phyloP scores from a whole-genome alignment of 1,284 basidiomycete species.

The Heliocybe sulcata region DNA sequence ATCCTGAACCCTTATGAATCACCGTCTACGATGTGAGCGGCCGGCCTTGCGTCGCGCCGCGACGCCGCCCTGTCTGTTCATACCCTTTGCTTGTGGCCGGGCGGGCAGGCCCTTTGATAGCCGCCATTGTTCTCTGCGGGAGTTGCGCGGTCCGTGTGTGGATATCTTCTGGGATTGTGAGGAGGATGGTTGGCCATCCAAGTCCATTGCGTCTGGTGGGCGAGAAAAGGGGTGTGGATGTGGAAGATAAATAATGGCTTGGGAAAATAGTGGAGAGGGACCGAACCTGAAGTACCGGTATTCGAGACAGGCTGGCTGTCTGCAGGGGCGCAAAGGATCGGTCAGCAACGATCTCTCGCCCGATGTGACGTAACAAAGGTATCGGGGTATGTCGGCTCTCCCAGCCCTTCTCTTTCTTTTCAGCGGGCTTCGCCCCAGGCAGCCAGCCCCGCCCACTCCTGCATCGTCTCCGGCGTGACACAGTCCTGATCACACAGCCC shows the following conservation, averaged over 20 bases:
- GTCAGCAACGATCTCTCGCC: constrained; percentile 4
- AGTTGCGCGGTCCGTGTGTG: constrained; percentile 66
- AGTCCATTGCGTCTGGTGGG: constrained; percentile 44
- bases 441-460: neutral
- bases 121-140: constrained; percentile 70
- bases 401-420: no score
- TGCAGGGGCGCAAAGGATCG: neutral
- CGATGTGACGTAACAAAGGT: no score
- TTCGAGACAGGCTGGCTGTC: constrained; percentile 2
- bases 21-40: constrained; percentile 63
- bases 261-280: neutral
- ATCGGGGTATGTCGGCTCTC: no score
- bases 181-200: constrained; percentile 30
- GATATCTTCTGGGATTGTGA: constrained; percentile 38
- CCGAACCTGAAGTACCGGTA: neutral
- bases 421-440: neutral
- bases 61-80: constrained; percentile 61
- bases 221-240: neutral
- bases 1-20: constrained; percentile 10
- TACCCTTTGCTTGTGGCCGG: constrained; percentile 38
- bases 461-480: constrained; percentile 9
- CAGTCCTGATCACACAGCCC: constrained; percentile 2
- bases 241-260: neutral
- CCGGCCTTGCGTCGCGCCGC: constrained; percentile 59
- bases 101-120: constrained; percentile 60